Evolutionary conservation across 208 protist species (phyloP), one percentile per base, ranked within the genome.

Genomic region (Ichthyophonus hoferi): DNA sequence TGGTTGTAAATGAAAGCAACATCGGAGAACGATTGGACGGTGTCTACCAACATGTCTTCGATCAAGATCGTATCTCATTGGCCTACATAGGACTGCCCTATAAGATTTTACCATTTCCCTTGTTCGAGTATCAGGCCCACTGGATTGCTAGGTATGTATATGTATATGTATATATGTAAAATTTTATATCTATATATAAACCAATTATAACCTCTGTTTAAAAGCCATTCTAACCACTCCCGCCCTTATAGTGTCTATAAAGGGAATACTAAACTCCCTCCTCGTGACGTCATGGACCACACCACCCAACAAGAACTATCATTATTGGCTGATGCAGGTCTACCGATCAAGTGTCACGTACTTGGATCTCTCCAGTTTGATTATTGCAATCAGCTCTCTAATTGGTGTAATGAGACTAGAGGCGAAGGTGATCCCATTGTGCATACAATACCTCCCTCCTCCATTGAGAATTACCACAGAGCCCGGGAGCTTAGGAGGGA

Each of bases 41-140:
- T 42, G 1, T 88, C 7, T 88, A 79, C 40, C 50, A 82, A 40
- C 86, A 88, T 33, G 50, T 88, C 17, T 81, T 88, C 34, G 41
- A 77, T 82, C 2, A 24, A 3, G 40, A 41, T 35, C n/a, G 58
- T 35, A 40, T 50, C 14, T 39, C 17, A 3, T 35, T 88, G 50
- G n/a, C 50, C 2, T 88, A 76, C 79, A n/a, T 88, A 1, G 86
- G 86, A 14, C 12, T 88, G 1, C 41, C 41, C n/a, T 79, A 79
- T 33, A 88, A 88, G 58, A 50, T 88, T 2, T 24, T 88, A 24
- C 86, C 86, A 3, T 88, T 88, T 82, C 86, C 86, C 40, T 58
- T 88, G 33, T 88, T 79, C n/a, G 86, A 88, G 38, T 58, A 39
- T 38, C 86, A 88, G 50, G 58, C 76, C 43, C 41, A 87, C 35